A percentile compares a stretch with the other conserved stretches of the same genome.
Evolutionary conservation across 768 basidiomycete species (phyloP).

Genomic region (Phylloporus sp.): DNA sequence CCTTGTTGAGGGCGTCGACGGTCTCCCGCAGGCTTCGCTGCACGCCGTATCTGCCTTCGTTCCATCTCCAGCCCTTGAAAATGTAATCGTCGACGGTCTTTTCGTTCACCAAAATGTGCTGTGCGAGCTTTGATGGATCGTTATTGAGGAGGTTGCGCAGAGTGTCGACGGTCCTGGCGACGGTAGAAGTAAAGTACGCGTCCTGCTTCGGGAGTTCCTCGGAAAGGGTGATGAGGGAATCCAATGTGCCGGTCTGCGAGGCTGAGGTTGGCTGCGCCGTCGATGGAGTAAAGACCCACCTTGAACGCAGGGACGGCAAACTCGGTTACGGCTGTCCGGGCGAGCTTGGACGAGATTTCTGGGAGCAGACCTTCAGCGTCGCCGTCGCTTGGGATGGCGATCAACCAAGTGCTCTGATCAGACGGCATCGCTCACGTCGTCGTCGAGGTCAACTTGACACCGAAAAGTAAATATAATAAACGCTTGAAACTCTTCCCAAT

Average conservation of each 20-base stretch:
- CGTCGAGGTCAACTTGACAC: conserved; percentile 8
- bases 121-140: conserved; percentile 67
- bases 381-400: conserved; percentile 81
- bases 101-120: conserved; percentile 80
- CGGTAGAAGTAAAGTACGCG: conserved; percentile 74
- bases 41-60: conserved; percentile 82
- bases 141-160: conserved; percentile 87
- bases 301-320: conserved; percentile 85
- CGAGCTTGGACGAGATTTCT: conserved; percentile 60
- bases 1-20: conserved; percentile 82
- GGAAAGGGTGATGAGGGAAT: conserved; percentile 80
- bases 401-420: conserved; percentile 92
- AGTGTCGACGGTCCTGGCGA: conserved; percentile 93
- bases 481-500: too few species aligned
- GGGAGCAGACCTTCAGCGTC: conserved; percentile 73
- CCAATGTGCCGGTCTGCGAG: conserved; percentile 86
- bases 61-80: conserved; percentile 86
- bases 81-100: conserved; percentile 73
- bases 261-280: neutral
- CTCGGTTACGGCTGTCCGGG: conserved; percentile 50
- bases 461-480: conserved; percentile 17
- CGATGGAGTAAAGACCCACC: conserved; percentile 43
- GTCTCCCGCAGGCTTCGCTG: conserved; percentile 81
- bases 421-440: conserved; percentile 67
- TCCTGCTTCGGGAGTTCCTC: conserved; percentile 94